Base-by-base conservation (phyloP, 2,329 filamentous ascomycete genomes). In the Aspergillus amoenus region DNA sequence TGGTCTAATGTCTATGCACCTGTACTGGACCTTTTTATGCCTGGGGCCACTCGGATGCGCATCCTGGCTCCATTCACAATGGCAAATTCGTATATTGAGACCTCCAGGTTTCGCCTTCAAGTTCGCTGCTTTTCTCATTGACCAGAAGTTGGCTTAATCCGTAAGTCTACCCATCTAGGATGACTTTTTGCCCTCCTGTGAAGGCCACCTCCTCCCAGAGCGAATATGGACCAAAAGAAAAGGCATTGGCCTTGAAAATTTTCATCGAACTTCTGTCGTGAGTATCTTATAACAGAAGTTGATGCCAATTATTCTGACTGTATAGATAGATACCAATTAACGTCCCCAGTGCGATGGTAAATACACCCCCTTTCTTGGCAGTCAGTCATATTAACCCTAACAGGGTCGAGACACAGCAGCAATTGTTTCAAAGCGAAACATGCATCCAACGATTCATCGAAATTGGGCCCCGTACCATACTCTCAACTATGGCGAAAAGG, bases 391-490 rank as follows among this genome's bases (percentile, higher is more conserved):
- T 50, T 61, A 18, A 65, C 24, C 12, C 56, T 42, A 2, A n/a
- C 46, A 64, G 73, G 74, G 75, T 76, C 51, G 69, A 75, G 37
- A 76, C 75, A 2, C 76, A 78, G 59, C 66, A 76, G 53, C 55
- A 68, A 15, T 55, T 78, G 11, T 64, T 63, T 72, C 17, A 55
- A 43, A 18, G 60, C 18, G 6, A 68, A 4, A 53, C 60, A 22
- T 57, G 65, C 15, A 68, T 68, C 27, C 64, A 72, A 43, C 65
- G 72, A 13, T 63, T 74, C 30, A 65, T 78, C 44, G 76, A 78
- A 61, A 68, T 78, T 48, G 76, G 76, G 4, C 75, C 76, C 0
- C 64, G 69, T 5, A 63, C 69, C 21, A 74, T 67, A 4, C 61
- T 78, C 21, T 64, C 67, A 9, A 70, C 64, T n/a, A 77, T 78